phyloP scores from a whole-genome alignment of 192 early-diverging fungal genomes.

The Phlyctochytrium arcticum region DNA sequence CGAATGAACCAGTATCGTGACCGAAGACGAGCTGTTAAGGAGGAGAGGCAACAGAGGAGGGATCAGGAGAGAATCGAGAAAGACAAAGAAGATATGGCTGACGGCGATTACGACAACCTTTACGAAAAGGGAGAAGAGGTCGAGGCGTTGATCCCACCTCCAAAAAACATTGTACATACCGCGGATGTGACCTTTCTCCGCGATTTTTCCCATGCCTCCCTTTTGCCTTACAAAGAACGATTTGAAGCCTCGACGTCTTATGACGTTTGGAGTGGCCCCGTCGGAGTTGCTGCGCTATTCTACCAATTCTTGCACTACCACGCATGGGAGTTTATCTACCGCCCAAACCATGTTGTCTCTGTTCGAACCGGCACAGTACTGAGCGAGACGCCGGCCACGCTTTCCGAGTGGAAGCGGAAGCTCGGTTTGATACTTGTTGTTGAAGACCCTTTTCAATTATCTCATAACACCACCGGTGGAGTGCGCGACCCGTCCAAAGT shows the following conservation, averaged over 20 bases:
- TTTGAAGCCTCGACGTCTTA: background rate
- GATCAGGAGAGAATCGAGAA: background rate
- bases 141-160: background rate
- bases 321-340: constrained; percentile 28
- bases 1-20: background rate
- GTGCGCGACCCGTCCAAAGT: constrained; percentile 18
- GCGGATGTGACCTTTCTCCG: constrained; percentile 31
- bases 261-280: background rate
- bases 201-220: background rate
- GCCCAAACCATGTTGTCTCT: constrained; percentile 21
- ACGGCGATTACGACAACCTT: too few species aligned
- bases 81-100: background rate
- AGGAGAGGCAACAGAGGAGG: background rate
- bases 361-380: constrained; percentile 30
- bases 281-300: constrained; percentile 24
- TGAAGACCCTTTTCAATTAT: constrained; percentile 44
- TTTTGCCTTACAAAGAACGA: background rate
- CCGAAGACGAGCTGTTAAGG: background rate
- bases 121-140: background rate
- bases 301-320: constrained; percentile 36
- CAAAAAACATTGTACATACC: background rate
- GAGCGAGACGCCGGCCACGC: background rate
- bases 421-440: constrained; percentile 29
- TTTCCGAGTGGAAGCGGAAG: background rate
- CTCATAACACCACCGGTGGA: constrained; percentile 37